phyloP scores from a whole-genome alignment of 768 basidiomycete species.

The Dictyophora rubrovolvata region DNA sequence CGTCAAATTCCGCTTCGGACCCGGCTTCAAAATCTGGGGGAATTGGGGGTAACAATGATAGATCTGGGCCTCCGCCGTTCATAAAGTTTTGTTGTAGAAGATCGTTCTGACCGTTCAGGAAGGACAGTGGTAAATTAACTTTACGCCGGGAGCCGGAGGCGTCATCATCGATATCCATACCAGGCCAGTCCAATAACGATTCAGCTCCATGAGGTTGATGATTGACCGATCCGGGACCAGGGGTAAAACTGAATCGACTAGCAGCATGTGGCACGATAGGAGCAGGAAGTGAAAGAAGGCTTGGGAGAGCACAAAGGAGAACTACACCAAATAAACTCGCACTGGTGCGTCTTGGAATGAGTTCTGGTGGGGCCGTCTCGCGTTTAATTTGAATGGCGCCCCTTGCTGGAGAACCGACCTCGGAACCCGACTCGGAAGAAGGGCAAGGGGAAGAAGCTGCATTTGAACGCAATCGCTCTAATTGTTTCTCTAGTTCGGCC shows the following conservation, averaged over 20 bases:
- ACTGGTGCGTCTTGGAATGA: not conserved
- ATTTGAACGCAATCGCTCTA: not conserved
- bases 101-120: constrained; percentile 2
- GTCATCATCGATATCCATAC: constrained; percentile 5
- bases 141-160: constrained; percentile 4
- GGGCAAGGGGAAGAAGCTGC: constrained; percentile 1
- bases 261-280: constrained; percentile 8
- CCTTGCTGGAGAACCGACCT: constrained; percentile 1
- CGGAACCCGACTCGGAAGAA: not conserved
- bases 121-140: constrained; percentile 1
- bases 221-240: not conserved
- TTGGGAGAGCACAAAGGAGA: constrained; percentile 67
- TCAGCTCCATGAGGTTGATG: not conserved
- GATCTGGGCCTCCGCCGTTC: not conserved
- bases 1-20: constrained; percentile 6
- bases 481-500: constrained; percentile 1
- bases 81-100: not conserved
- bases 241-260: not conserved
- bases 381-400: constrained; percentile 5
- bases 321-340: constrained; percentile 24
- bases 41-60: not conserved
- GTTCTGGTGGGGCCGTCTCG: not conserved
- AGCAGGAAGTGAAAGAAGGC: constrained; percentile 57
- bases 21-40: not conserved
- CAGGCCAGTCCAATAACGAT: constrained; percentile 7